Base-by-base conservation (phyloP, 805 yeast genomes). In the Ogataea angusta region DNA sequence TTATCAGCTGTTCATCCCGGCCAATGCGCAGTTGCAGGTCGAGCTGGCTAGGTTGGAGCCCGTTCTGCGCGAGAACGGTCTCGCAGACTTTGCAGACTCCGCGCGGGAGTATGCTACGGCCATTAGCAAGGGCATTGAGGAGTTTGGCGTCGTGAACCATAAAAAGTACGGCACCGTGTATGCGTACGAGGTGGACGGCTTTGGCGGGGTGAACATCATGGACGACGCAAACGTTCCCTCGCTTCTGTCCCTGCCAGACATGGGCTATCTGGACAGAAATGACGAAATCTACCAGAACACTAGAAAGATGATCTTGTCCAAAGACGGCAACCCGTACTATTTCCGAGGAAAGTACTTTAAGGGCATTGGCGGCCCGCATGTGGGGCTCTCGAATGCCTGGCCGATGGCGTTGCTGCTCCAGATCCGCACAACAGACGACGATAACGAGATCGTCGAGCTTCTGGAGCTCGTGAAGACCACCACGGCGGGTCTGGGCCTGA, bases 151-250 rank as follows among this genome's bases (percentile, higher is more conserved):
- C 2, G 69, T 79, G n/a, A 64, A 77, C 3, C 93, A 88, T 58
- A 80, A 83, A 2, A 61, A 51, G 9, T 84, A 68, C 60, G 96
- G 96, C 2, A 69, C 73, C 45, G 95, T 88, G 5, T 85, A 77
- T 52, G 96, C 96, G 0, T 88, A 81, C 53, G 96, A 88, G 59
- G 81, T 88, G 14, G 96, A 89, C 59, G 96, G 96, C 0, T 88
- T 73, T 56, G 95, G 95, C 2, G 71, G 93, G 19, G 48, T 72
- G 0, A 65, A 76, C 17, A 69, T 80, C 47, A 88, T 88, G 95
- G 95, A 88, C 60, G 96, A 88, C 62, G 96, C 96, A 16, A 89
- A 89, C 55, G 69, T 88, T 13, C 96, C 96, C 1, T 85, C 95
- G 1, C 60, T 86, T 24, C 65, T 88, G 29, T 76, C 95, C 1